Evolutionary conservation across 305 asterid genomes (phyloP).

Genomic region (Plantago lanceolata): DNA sequence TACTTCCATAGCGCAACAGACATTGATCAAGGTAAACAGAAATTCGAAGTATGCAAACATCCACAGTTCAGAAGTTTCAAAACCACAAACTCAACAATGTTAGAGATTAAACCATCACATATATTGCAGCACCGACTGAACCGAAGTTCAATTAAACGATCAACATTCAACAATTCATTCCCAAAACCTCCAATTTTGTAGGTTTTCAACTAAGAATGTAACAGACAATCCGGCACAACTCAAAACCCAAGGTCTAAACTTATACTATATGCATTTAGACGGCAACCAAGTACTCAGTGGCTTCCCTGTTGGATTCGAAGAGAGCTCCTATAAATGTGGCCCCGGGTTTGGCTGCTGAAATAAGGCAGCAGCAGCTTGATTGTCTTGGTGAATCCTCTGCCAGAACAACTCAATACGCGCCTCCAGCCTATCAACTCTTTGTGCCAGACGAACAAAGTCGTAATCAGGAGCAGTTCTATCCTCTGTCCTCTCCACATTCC

Average conservation of each 20-base stretch:
- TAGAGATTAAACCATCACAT: neutral
- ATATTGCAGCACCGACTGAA: neutral
- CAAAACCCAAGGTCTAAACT: neutral
- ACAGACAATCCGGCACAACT: neutral
- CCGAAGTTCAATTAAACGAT: neutral
- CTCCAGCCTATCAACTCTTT: slow-evolving; percentile 8
- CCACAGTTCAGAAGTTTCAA: neutral
- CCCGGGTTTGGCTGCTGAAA: neutral
- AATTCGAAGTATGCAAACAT: neutral
- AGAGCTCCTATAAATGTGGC: slow-evolving; percentile 2
- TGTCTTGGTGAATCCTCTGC: slow-evolving; percentile 13
- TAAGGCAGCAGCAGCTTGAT: neutral
- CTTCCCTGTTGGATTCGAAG: neutral
- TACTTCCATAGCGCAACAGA: neutral
- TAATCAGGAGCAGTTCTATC: neutral
- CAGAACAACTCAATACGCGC: slow-evolving; percentile 3
- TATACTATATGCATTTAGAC: neutral
- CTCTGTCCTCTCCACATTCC: neutral
- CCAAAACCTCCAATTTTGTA: neutral
- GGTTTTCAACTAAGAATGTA: neutral
- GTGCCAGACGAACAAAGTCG: slow-evolving; percentile 3
- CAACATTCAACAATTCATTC: no score
- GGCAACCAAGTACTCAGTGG: neutral
- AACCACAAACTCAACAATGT: no score
- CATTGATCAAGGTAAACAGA: neutral